These are phyloP conservation scores for Funneliformis mosseae DNA, from an alignment of 192 early-diverging fungal genomes.

Conservation along the genomic window DNA sequence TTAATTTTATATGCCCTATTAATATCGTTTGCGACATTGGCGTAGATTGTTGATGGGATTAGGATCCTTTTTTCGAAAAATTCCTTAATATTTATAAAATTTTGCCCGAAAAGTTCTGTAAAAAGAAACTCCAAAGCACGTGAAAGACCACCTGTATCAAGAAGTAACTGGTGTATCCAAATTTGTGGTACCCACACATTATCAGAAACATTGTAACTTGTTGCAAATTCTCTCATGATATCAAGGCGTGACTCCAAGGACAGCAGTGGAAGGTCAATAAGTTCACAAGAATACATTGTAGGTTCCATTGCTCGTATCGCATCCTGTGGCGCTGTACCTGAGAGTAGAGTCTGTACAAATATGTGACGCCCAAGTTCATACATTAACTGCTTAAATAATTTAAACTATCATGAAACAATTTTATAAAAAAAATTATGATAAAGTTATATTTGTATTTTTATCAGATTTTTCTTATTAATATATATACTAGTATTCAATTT, in stretches of 20 bases:
- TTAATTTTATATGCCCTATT: neutral
- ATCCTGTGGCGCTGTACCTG: neutral
- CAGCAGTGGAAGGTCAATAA: neutral
- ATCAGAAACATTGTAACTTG: neutral
- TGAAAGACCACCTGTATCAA: slow-evolving; percentile 23
- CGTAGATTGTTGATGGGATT: no score
- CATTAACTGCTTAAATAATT: no score
- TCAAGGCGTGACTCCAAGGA: neutral
- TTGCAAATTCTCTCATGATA: slow-evolving; percentile 13
- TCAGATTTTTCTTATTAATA: no score
- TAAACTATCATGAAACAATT: no score
- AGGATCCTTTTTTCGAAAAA: neutral
- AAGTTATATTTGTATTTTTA: no score
- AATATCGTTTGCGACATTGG: no score
- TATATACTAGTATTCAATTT: no score
- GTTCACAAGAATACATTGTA: slow-evolving; percentile 14
- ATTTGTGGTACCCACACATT: neutral
- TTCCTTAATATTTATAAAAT: neutral
- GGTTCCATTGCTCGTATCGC: neutral
- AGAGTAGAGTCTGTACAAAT: neutral
- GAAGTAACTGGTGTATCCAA: neutral
- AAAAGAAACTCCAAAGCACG: neutral
- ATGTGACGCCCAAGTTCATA: no score
- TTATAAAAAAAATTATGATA: no score
- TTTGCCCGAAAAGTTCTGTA: neutral